Percentiles rank a stretch among this genome's conserved stretches.
Evolutionary conservation across 805 yeast genomes (phyloP).

Genomic region (Saturnispora halmiae): DNA sequence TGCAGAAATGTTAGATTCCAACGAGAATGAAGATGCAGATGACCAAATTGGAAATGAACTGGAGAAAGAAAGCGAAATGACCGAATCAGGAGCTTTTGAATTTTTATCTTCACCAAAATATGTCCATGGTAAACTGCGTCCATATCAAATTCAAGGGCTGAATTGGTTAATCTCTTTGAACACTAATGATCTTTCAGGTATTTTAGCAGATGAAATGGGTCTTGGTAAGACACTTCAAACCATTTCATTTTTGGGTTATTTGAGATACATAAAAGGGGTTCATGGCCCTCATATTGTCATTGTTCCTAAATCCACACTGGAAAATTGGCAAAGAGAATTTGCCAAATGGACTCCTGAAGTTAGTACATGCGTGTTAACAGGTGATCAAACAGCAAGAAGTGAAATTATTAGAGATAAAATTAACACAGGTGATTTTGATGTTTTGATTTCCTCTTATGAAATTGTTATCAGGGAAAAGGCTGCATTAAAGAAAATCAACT

Average conservation of each 20-base stretch:
- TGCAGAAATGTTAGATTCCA: constrained; percentile 60
- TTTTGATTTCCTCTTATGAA: constrained; percentile 83
- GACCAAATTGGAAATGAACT: constrained; percentile 12
- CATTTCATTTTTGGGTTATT: constrained; percentile 80
- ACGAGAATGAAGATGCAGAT: constrained; percentile 28
- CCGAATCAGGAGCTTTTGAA: constrained; percentile 30
- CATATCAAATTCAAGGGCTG: constrained; percentile 89
- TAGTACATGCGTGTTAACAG: constrained; percentile 75
- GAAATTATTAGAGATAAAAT: constrained; percentile 50
- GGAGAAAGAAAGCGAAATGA: constrained; percentile 13
- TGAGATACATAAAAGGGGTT: constrained; percentile 66
- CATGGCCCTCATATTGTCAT: constrained; percentile 88
- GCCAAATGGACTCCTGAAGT: constrained; percentile 95
- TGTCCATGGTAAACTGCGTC: constrained; percentile 70
- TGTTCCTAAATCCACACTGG: constrained; percentile 92
- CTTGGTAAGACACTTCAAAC: constrained; percentile 94
- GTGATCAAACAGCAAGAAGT: constrained; percentile 73
- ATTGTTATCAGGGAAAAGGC: constrained; percentile 87
- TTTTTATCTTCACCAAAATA: constrained; percentile 59
- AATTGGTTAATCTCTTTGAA: constrained; percentile 89
- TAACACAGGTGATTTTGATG: constrained; percentile 75
- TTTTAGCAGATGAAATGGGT: constrained; percentile 97
- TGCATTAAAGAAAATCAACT: constrained; percentile 66
- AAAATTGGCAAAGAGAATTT: constrained; percentile 95
- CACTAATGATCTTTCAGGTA: constrained; percentile 85